These are phyloP conservation scores for Wickerhamiella alocasiicola DNA, from an alignment of 805 yeast genomes.

Conservation along the genomic window DNA sequence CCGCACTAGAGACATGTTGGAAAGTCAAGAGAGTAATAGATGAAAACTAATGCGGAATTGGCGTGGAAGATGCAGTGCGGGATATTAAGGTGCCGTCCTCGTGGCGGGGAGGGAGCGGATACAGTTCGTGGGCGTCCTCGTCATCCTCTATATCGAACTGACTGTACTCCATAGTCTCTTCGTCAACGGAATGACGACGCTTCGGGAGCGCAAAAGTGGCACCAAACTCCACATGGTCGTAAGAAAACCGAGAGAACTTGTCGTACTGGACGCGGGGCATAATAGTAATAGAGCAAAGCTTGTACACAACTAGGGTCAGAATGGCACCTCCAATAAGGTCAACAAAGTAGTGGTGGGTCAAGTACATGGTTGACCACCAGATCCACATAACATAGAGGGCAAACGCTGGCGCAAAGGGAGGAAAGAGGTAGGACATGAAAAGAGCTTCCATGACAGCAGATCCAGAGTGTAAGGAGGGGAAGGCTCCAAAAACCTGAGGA, in stretches of 20 bases:
- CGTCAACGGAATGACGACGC: conserved; percentile 9
- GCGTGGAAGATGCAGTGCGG: conserved; percentile 8
- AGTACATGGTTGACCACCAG: conserved; percentile 98
- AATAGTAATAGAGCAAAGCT: conserved; percentile 47
- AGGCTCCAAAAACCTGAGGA: conserved; percentile 89
- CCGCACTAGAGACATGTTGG: too few relatives aligned
- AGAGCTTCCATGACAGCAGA: conserved; percentile 89
- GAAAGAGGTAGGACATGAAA: conserved; percentile 74
- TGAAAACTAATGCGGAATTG: neutral
- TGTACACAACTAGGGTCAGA: conserved; percentile 60
- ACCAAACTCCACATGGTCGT: conserved; percentile 30
- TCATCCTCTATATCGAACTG: conserved; percentile 7
- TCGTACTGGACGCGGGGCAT: conserved; percentile 41
- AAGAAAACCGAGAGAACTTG: conserved; percentile 32
- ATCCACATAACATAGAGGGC: conserved; percentile 76
- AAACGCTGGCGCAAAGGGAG: conserved; percentile 51
- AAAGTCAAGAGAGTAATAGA: too few relatives aligned
- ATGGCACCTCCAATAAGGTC: conserved; percentile 90
- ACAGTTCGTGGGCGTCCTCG: conserved; percentile 2
- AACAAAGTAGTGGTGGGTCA: conserved; percentile 91
- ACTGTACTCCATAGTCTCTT: neutral
- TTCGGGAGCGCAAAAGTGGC: conserved; percentile 7
- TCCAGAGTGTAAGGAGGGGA: conserved; percentile 79
- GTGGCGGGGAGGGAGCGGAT: neutral
- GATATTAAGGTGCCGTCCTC: neutral